These are phyloP conservation scores for Botrytis squamosa DNA, from an alignment of 2,329 filamentous ascomycete species.

Conservation along the genomic window DNA sequence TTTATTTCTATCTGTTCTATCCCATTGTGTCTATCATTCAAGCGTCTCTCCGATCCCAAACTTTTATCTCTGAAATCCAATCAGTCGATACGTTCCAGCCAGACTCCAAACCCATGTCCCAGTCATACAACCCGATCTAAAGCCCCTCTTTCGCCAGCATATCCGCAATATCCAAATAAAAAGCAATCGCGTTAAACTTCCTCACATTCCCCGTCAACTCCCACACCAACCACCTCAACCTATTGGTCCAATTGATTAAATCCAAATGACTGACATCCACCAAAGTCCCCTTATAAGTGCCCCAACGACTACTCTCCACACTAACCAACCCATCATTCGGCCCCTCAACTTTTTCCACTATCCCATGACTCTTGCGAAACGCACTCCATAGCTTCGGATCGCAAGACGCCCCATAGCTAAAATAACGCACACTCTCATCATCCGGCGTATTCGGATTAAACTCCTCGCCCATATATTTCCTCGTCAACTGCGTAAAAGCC, in stretches of 20 bases:
- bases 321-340: conserved; percentile 68
- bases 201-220: conserved; percentile 51
- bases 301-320: conserved; percentile 61
- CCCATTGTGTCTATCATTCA: background rate
- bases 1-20: background rate
- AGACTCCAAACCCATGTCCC: background rate
- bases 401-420: conserved; percentile 59
- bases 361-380: conserved; percentile 53
- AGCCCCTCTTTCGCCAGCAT: conserved; percentile 69
- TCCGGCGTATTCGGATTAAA: conserved; percentile 61
- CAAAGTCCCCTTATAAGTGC: conserved; percentile 62
- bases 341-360: conserved; percentile 54
- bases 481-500: conserved; percentile 61
- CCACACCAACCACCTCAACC: conserved; percentile 55
- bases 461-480: conserved; percentile 54
- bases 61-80: background rate
- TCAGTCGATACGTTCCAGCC: background rate
- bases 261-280: conserved; percentile 62
- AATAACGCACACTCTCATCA: conserved; percentile 54
- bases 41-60: background rate
- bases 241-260: conserved; percentile 67
- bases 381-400: conserved; percentile 63
- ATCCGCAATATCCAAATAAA: conserved; percentile 64
- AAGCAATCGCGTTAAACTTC: conserved; percentile 65
- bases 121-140: conserved; percentile 21